Percentiles rank a stretch among this genome's conserved stretches.
phyloP scores from a whole-genome alignment of 2,329 filamentous ascomycete species.

The Aspergillus oerlinghausenensis region DNA sequence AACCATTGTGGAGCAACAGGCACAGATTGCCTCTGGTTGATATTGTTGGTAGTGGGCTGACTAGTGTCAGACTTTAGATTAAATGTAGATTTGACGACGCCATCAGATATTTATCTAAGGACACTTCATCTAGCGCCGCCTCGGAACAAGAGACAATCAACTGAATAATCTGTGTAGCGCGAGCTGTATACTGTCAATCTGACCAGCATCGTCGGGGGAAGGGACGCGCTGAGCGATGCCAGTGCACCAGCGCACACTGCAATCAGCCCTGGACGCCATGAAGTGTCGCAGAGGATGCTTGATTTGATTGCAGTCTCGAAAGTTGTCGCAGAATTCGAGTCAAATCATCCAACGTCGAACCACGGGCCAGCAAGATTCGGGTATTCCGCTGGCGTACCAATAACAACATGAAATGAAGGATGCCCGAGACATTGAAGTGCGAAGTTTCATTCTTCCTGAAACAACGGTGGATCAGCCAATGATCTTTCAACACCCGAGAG shows the following conservation, averaged over 20 bases:
- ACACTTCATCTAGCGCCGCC: slow-evolving; percentile 8
- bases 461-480: neutral
- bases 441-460: neutral
- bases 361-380: neutral
- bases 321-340: neutral
- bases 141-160: neutral
- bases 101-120: slow-evolving; percentile 3
- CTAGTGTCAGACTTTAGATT: slow-evolving; percentile 13
- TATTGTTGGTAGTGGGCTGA: slow-evolving; percentile 9
- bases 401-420: neutral
- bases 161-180: neutral
- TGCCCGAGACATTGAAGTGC: neutral
- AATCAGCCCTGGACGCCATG: neutral
- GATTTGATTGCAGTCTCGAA: neutral
- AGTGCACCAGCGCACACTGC: neutral
- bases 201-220: neutral
- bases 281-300: neutral
- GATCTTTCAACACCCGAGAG: neutral
- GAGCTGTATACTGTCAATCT: neutral
- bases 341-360: neutral
- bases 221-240: neutral
- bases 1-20: slow-evolving; percentile 15
- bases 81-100: slow-evolving; percentile 13
- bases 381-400: neutral
- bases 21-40: slow-evolving; percentile 12